Conservation (phyloP, 1,139 yeast genomes). For the Saccharomycopsis hybrid region DNA sequence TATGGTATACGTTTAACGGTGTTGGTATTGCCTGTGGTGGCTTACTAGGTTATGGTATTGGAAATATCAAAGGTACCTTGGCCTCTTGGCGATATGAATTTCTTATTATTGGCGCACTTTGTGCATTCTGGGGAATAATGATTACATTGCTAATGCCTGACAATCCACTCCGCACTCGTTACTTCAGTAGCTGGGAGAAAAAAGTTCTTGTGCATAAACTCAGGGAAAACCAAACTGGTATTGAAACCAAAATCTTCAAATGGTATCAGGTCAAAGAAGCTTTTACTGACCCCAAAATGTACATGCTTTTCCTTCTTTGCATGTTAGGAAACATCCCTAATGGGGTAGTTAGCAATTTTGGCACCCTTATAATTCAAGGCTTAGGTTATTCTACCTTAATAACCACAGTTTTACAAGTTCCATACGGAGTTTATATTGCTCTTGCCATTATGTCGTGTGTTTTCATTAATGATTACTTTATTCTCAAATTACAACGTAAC, state of each 20-base stretch:
- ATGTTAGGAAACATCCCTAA: constrained; percentile 36
- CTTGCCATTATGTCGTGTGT: constrained; percentile 26
- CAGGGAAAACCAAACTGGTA: constrained; percentile 45
- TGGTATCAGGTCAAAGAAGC: constrained; percentile 43
- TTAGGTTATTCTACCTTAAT: constrained; percentile 38
- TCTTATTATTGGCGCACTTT: constrained; percentile 42
- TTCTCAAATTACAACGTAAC: constrained; percentile 13
- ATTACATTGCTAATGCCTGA: constrained; percentile 45
- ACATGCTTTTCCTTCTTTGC: constrained; percentile 37
- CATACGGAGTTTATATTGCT: constrained; percentile 39
- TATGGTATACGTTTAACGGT: constrained; percentile 51
- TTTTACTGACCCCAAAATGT: constrained; percentile 38
- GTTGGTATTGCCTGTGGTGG: constrained; percentile 50
- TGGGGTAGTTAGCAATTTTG: constrained; percentile 41
- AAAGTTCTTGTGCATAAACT: constrained; percentile 45
- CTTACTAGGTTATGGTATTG: constrained; percentile 43
- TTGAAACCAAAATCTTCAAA: constrained; percentile 51
- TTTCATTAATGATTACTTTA: constrained; percentile 17
- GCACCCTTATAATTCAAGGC: constrained; percentile 41
- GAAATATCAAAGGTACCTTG: constrained; percentile 23
- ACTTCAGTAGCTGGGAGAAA: constrained; percentile 45
- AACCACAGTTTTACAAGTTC: constrained; percentile 39
- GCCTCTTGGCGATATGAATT: constrained; percentile 46
- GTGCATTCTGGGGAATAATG: constrained; percentile 44
- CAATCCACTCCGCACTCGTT: constrained; percentile 48